These are phyloP conservation scores for Pseudogymnoascus sp. DNA, from an alignment of 2,329 filamentous ascomycete genomes.

Conservation along the genomic window DNA sequence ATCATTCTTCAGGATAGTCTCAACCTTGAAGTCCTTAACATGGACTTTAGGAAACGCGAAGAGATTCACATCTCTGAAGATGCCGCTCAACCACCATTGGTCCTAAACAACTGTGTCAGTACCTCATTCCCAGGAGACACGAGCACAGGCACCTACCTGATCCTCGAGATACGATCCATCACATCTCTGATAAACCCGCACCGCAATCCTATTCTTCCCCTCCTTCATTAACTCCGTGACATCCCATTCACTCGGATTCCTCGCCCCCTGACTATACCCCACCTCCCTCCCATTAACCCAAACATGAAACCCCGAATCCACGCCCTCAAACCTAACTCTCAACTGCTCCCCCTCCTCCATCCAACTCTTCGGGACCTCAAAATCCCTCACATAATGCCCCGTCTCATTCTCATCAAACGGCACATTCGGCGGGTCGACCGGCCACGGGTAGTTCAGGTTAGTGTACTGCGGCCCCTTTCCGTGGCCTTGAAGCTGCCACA, in stretches of 20 bases:
- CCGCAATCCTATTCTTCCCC: slow-evolving; percentile 39
- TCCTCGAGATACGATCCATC: slow-evolving; percentile 52
- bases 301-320: slow-evolving; percentile 51
- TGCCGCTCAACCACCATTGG: slow-evolving; percentile 47
- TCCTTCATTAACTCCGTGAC: slow-evolving; percentile 38
- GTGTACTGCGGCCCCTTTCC: slow-evolving; percentile 41
- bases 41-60: slow-evolving; percentile 40
- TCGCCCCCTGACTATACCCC: slow-evolving; percentile 50
- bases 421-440: slow-evolving; percentile 46
- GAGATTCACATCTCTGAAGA: slow-evolving; percentile 49
- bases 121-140: slow-evolving; percentile 5
- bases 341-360: slow-evolving; percentile 30
- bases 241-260: slow-evolving; percentile 54
- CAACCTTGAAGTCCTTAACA: slow-evolving; percentile 46
- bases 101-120: slow-evolving; percentile 29
- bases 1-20: slow-evolving; percentile 44
- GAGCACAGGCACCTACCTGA: slow-evolving; percentile 27
- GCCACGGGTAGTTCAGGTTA: slow-evolving; percentile 48
- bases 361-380: slow-evolving; percentile 39
- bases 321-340: slow-evolving; percentile 50
- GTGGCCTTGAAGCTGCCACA: slow-evolving; percentile 52
- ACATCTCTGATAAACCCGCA: slow-evolving; percentile 50
- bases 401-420: slow-evolving; percentile 46
- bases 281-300: slow-evolving; percentile 50
- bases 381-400: slow-evolving; percentile 44